Base-by-base conservation (phyloP, 805 yeast species). In the Hemisphaericaspora nanyangensis region DNA sequence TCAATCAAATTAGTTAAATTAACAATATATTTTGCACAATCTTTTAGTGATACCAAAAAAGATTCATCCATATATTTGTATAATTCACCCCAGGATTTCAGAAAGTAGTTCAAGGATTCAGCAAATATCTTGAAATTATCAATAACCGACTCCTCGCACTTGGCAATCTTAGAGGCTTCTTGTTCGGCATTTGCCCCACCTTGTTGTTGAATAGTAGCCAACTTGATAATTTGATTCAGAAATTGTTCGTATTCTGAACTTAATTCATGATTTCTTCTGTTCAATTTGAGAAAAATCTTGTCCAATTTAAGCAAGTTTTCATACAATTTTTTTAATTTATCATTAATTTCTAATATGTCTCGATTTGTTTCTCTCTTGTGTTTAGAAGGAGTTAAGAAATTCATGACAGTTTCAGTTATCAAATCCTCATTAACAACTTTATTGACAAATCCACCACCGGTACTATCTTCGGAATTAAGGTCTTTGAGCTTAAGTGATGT, bases 351-450 rank as follows among this genome's bases (percentile, higher is more conserved):
- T 44, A 69, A 54, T 16, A 69, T 69, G 28, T 69, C 75, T 48
- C 84, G 93, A 35, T 82, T 71, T 50, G 91, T 87, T 53, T 87
- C 96, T 32, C 83, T 79, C 45, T 77, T 79, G 49, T 76, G 76
- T 48, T 69, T 69, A 12, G 70, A 59, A 35, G 86, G 82, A 40
- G 91, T 83, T 54, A 91, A 87, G n/a, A 95, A 95, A 55, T 91
- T 91, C 83, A 91, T 85, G 31, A 93, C 80, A 3, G 85, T 82
- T 55, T 91, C 99, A 0, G 95, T 81, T n/a, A 91, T 73, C 11
- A 86, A 80, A 36, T 93, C 99, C 45, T 78, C 76, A 31, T 77
- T 75, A 19, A 75, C 77, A 5, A 63, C 69, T 43, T 58, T 63
- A 40, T 52, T 71, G 31, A 61, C 74, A 41, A 53, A 46, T 42